Percentiles rank a stretch among this genome's conserved stretches.
Evolutionary conservation across 345 rosid species (phyloP).

Genomic region (Gossypium ekmanianum): DNA sequence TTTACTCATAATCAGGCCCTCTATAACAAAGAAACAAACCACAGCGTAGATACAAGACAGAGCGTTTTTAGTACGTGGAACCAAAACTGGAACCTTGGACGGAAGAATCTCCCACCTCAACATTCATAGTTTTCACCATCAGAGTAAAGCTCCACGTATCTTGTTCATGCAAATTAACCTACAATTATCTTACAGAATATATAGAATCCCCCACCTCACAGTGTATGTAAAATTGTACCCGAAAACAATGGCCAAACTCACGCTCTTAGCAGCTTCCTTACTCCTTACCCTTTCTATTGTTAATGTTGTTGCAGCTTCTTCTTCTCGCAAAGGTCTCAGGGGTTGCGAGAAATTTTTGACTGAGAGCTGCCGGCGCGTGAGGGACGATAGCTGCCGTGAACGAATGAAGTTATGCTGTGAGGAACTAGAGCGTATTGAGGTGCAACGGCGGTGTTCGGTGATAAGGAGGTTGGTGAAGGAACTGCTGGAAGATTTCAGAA

Average conservation of each 20-base stretch:
- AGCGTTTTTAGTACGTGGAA: background rate
- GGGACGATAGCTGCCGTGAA: background rate
- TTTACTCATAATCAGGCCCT: too few species aligned
- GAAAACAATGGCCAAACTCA: background rate
- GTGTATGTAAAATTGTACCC: background rate
- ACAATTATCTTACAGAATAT: background rate
- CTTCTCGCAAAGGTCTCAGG: background rate
- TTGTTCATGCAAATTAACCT: conserved; percentile 2
- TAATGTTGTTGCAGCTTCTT: background rate
- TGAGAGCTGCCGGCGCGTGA: conserved; percentile 2
- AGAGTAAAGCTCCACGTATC: background rate
- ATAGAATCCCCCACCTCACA: background rate
- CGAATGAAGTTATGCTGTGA: background rate
- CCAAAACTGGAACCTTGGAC: background rate
- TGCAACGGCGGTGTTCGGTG: background rate
- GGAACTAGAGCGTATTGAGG: conserved; percentile 1
- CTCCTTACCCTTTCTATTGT: background rate
- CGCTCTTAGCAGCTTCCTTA: background rate
- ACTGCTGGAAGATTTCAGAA: background rate
- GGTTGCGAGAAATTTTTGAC: background rate
- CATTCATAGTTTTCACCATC: background rate
- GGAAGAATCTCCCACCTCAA: background rate
- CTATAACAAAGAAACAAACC: too few species aligned
- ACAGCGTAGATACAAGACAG: background rate
- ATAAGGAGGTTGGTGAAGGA: background rate